Percentiles rank a stretch among this genome's conserved stretches.
phyloP scores from a whole-genome alignment of 345 rosid genomes.

The Carallia brachiata region DNA sequence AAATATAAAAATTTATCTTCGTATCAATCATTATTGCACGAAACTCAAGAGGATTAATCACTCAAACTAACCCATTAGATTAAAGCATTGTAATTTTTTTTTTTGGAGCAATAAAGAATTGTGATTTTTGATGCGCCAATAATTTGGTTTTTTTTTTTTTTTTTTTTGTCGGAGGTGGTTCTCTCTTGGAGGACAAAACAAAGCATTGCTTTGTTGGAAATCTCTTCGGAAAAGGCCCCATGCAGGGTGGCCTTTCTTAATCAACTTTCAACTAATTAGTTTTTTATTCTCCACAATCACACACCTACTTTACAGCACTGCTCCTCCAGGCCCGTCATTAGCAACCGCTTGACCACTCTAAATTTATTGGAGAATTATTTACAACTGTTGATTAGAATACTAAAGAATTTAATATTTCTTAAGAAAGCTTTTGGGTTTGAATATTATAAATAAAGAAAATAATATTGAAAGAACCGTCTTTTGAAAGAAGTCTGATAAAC shows the following conservation, averaged over 20 bases:
- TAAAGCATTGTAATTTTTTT: too few relatives aligned
- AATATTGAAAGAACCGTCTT: too few relatives aligned
- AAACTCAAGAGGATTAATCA: background rate
- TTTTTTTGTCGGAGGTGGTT: background rate
- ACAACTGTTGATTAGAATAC: too few relatives aligned
- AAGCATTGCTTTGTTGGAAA: conserved; percentile 24
- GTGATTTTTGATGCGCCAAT: background rate
- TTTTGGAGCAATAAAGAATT: background rate
- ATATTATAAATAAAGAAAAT: too few relatives aligned
- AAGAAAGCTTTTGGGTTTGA: too few relatives aligned
- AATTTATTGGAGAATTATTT: background rate
- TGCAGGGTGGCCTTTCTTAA: conserved; percentile 43
- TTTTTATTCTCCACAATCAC: conserved; percentile 2
- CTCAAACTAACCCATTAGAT: too few relatives aligned
- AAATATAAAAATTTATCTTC: too few relatives aligned
- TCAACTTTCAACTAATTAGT: conserved; percentile 31
- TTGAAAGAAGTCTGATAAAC: too few relatives aligned
- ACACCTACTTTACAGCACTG: conserved; percentile 29
- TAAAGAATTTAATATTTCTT: too few relatives aligned
- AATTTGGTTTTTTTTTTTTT: background rate
- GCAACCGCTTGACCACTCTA: background rate
- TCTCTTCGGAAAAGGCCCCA: conserved; percentile 14
- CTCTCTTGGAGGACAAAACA: conserved; percentile 9
- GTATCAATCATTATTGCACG: too few relatives aligned
- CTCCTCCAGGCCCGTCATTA: conserved; percentile 16